Evolutionary conservation across 2,329 filamentous ascomycete genomes (phyloP).

Genomic region (Hymenoscyphus scutula): DNA sequence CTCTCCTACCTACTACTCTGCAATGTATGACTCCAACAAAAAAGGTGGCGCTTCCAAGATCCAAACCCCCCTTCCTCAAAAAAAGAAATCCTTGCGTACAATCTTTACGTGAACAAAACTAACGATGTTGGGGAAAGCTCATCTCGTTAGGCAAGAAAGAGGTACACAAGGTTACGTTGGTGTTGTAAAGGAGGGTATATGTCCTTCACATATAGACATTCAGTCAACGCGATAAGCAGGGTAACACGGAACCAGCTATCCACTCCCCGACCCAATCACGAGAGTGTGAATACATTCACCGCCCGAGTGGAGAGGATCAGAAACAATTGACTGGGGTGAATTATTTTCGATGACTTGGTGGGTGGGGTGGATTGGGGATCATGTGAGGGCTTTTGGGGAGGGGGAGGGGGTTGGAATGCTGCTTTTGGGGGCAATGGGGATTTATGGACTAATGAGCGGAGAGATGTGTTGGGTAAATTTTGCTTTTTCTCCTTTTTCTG

Average conservation of each 20-base stretch:
- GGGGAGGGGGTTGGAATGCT: background rate
- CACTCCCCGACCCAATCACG: background rate
- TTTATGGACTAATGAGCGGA: background rate
- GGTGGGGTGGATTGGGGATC: conserved; percentile 7
- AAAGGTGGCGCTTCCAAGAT: background rate
- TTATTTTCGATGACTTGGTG: background rate
- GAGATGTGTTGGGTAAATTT: background rate
- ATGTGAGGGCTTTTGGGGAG: conserved; percentile 7
- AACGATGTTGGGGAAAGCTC: background rate
- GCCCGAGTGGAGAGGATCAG: background rate
- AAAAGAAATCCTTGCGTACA: background rate
- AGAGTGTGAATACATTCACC: background rate
- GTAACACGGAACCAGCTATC: background rate
- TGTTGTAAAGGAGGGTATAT: conserved; percentile 17
- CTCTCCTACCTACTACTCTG: background rate
- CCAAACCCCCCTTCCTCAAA: background rate
- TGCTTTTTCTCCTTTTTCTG: background rate
- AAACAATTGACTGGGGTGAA: background rate
- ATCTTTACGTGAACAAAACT: background rate
- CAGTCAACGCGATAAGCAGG: too few species aligned
- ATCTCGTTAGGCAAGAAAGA: background rate
- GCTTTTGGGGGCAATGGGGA: background rate
- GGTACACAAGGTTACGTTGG: background rate
- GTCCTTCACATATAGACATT: background rate
- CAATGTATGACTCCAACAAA: background rate